Percentiles rank a stretch among this genome's conserved stretches.
phyloP scores from a whole-genome alignment of 768 basidiomycete species.

The Cyclocybe cylindracea region DNA sequence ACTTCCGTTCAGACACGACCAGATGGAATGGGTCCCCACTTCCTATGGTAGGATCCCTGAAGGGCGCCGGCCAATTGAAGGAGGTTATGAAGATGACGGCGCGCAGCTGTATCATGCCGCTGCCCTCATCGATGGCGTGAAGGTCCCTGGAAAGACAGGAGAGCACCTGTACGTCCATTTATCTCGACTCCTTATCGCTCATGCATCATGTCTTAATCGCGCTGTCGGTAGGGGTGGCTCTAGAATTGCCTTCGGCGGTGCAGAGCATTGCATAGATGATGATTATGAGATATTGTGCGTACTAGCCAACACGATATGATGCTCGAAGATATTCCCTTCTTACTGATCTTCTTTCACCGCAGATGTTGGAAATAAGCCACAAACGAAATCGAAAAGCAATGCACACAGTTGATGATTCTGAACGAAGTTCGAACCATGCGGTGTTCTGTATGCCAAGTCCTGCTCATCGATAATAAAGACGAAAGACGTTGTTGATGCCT shows the following conservation, averaged over 20 bases:
- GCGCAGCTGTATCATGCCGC: slow-evolving; percentile 69
- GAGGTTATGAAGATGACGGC: slow-evolving; percentile 75
- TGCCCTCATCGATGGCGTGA: slow-evolving; percentile 47
- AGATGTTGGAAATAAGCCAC: no score
- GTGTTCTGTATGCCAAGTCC: no score
- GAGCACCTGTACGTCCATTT: slow-evolving; percentile 58
- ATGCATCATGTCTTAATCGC: background rate
- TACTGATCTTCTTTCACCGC: no score
- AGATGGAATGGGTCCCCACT: slow-evolving; percentile 77
- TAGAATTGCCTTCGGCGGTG: slow-evolving; percentile 48
- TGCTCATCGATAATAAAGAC: no score
- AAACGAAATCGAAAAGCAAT: no score
- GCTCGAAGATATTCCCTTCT: no score
- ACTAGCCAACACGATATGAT: background rate
- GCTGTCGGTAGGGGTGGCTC: slow-evolving; percentile 38
- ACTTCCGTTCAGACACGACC: slow-evolving; percentile 61
- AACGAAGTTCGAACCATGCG: no score
- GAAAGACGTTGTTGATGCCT: no score
- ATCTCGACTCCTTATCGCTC: background rate
- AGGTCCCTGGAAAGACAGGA: slow-evolving; percentile 75
- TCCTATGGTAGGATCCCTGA: slow-evolving; percentile 59
- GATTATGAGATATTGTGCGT: slow-evolving; percentile 53
- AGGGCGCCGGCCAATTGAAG: slow-evolving; percentile 63
- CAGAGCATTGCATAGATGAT: slow-evolving; percentile 38
- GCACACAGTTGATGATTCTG: no score